These are phyloP conservation scores for Skeletonema costatum DNA, from an alignment of 108 stramenopile species.

Conservation along the genomic window DNA sequence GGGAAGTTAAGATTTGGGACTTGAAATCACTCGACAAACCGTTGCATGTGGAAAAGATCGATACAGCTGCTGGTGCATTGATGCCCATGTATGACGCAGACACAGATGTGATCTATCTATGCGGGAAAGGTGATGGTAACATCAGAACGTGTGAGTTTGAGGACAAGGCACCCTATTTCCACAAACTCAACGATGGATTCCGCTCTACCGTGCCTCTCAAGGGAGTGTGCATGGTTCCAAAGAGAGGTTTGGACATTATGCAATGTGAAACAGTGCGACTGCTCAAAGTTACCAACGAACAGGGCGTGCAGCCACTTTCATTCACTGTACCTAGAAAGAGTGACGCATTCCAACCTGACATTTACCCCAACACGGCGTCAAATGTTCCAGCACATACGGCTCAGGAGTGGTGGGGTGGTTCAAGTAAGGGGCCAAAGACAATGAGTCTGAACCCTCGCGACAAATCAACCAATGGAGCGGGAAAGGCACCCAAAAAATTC, in stretches of 20 bases:
- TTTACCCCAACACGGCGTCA: slow-evolving; percentile 92
- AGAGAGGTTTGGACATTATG: slow-evolving; percentile 95
- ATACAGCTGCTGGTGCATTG: slow-evolving; percentile 96
- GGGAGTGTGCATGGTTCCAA: slow-evolving; percentile 97
- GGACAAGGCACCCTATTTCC: slow-evolving; percentile 87
- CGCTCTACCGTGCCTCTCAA: slow-evolving; percentile 92
- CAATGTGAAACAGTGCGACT: slow-evolving; percentile 92
- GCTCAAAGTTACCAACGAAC: slow-evolving; percentile 93
- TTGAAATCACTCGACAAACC: slow-evolving; percentile 77
- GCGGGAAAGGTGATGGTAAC: slow-evolving; percentile 99
- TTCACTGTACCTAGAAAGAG: slow-evolving; percentile 98
- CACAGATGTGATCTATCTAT: slow-evolving; percentile 93
- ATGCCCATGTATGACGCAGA: slow-evolving; percentile 96
- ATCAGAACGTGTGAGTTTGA: slow-evolving; percentile 96
- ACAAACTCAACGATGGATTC: slow-evolving; percentile 91
- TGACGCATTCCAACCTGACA: slow-evolving; percentile 98
- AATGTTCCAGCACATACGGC: slow-evolving; percentile 87
- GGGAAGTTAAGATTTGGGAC: slow-evolving; percentile 99
- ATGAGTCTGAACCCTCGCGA: slow-evolving; percentile 84
- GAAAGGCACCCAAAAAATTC: slow-evolving; percentile 32
- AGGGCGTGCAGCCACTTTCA: slow-evolving; percentile 89
- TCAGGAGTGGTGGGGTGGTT: slow-evolving; percentile 93
- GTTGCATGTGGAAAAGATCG: slow-evolving; percentile 84
- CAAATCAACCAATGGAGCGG: slow-evolving; percentile 28
- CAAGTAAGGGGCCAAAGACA: slow-evolving; percentile 78